These are phyloP conservation scores for Grigorovia yakushimaensis DNA, from an alignment of 805 yeast genomes.

Conservation along the genomic window DNA sequence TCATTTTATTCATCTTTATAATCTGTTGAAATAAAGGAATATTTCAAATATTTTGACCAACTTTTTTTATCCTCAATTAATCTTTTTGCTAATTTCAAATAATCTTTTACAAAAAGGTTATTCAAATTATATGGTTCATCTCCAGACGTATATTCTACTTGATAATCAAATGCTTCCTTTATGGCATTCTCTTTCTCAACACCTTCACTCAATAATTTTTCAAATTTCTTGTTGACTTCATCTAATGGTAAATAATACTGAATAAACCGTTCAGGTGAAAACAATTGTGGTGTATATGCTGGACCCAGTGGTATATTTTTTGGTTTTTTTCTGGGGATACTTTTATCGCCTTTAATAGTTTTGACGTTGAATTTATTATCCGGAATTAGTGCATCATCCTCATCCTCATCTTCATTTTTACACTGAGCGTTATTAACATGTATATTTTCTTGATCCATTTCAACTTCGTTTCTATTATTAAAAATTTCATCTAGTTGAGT, in stretches of 20 bases:
- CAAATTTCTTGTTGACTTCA: constrained; percentile 34
- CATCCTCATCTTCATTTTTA: constrained; percentile 19
- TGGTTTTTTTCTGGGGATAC: constrained; percentile 57
- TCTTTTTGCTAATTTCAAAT: constrained; percentile 47
- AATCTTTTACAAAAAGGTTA: constrained; percentile 49
- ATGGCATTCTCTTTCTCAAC: constrained; percentile 46
- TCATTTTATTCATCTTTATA: constrained; percentile 37
- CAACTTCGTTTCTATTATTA: constrained; percentile 1
- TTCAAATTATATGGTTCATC: constrained; percentile 47
- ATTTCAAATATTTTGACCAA: constrained; percentile 49
- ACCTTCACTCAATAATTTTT: constrained; percentile 43
- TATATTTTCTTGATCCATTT: no score
- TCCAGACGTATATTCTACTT: constrained; percentile 62
- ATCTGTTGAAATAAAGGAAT: constrained; percentile 56
- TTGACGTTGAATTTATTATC: constrained; percentile 12
- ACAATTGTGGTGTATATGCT: constrained; percentile 59
- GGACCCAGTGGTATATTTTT: constrained; percentile 52
- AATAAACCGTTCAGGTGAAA: constrained; percentile 61
- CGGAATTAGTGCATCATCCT: neutral
- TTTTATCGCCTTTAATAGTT: constrained; percentile 37
- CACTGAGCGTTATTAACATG: no score
- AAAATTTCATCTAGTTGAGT: constrained; percentile 14
- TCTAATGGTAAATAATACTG: constrained; percentile 66
- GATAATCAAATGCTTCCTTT: constrained; percentile 41
- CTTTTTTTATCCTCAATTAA: constrained; percentile 41